phyloP scores from a whole-genome alignment of 257 asterid genomes.

The Ehretia macrophylla region DNA sequence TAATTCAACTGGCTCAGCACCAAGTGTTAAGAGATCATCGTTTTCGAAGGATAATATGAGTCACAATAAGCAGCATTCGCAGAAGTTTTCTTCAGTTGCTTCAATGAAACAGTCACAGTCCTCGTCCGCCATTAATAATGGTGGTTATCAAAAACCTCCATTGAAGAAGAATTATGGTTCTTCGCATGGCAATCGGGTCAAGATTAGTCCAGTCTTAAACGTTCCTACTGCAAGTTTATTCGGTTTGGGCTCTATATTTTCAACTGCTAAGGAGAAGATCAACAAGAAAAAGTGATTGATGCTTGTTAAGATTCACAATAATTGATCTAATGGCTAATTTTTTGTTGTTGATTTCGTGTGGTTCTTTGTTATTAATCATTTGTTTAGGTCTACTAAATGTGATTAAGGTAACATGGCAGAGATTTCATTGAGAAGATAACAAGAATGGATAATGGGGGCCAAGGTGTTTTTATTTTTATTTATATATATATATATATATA shows the following conservation, averaged over 20 bases:
- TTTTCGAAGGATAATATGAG: conserved; percentile 27
- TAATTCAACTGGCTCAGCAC: conserved; percentile 67
- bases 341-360: neutral
- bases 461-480: neutral
- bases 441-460: conserved; percentile 11
- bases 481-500: no score
- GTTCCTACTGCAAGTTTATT: conserved; percentile 64
- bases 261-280: conserved; percentile 54
- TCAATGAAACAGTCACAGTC: conserved; percentile 29
- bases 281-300: conserved; percentile 63
- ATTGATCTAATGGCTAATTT: neutral
- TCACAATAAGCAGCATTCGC: conserved; percentile 25
- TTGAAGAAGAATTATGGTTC: conserved; percentile 44
- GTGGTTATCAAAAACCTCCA: conserved; percentile 58
- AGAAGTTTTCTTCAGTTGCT: conserved; percentile 28
- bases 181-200: conserved; percentile 41
- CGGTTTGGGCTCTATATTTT: conserved; percentile 64
- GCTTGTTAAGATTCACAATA: no score
- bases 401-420: conserved; percentile 2
- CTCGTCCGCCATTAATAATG: conserved; percentile 10
- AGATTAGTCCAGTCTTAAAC: conserved; percentile 57
- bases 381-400: conserved; percentile 1
- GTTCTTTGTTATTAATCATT: neutral
- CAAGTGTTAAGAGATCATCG: conserved; percentile 47
- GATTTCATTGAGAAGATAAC: neutral